Percentiles rank a stretch among this genome's conserved stretches.
phyloP scores from a whole-genome alignment of 2,329 filamentous ascomycete species.

The Epicoccum sorghinum region DNA sequence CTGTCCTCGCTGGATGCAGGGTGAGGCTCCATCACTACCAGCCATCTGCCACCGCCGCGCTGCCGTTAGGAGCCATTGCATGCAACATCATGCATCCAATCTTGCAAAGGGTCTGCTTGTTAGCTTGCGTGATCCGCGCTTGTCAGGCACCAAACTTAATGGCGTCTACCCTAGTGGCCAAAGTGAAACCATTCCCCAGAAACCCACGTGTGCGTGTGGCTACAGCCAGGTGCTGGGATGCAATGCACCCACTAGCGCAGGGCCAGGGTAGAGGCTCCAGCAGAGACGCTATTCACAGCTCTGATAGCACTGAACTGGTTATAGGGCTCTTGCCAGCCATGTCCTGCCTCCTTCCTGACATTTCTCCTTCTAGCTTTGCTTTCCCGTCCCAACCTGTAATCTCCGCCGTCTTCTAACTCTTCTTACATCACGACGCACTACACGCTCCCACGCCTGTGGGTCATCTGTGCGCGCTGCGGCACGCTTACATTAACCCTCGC shows the following conservation, averaged over 20 bases:
- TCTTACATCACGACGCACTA: constrained; percentile 19
- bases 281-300: constrained; percentile 38
- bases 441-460: constrained; percentile 25
- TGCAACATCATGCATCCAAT: constrained; percentile 5
- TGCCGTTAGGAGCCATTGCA: constrained; percentile 15
- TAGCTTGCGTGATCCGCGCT: constrained; percentile 24
- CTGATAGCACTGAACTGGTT: constrained; percentile 38
- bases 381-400: constrained; percentile 24
- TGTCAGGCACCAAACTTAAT: constrained; percentile 28
- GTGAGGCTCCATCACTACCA: constrained; percentile 16
- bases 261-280: constrained; percentile 29
- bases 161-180: constrained; percentile 29
- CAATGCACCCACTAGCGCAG: constrained; percentile 34
- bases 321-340: constrained; percentile 44
- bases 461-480: constrained; percentile 31
- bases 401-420: constrained; percentile 23
- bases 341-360: constrained; percentile 30
- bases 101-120: constrained; percentile 14
- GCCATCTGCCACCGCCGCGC: constrained; percentile 26
- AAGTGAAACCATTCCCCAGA: constrained; percentile 49
- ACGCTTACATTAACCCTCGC: constrained; percentile 33
- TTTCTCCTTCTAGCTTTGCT: constrained; percentile 18
- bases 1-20: constrained; percentile 23
- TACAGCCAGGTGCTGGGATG: constrained; percentile 39
- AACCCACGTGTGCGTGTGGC: constrained; percentile 46